Evolutionary conservation across 352 stramenopile species (phyloP).

Genomic region (Phytophthora quininea): DNA sequence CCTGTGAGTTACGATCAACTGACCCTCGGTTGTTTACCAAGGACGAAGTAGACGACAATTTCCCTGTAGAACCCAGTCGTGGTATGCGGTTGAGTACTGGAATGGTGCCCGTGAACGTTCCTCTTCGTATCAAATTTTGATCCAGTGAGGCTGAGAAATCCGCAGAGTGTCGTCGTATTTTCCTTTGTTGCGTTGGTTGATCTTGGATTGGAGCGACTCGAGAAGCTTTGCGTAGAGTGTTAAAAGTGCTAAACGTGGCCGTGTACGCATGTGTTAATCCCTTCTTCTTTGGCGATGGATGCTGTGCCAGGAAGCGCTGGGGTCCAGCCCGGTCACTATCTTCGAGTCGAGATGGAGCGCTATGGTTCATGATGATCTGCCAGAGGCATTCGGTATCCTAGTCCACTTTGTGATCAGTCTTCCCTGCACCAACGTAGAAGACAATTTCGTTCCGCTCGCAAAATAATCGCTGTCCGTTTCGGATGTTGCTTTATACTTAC

Average conservation of each 20-base stretch:
- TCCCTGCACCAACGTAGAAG: background rate
- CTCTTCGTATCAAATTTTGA: conserved; percentile 8
- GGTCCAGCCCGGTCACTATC: conserved; percentile 10
- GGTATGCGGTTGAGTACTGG: conserved; percentile 18
- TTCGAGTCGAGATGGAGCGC: conserved; percentile 6
- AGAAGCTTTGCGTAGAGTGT: conserved; percentile 8
- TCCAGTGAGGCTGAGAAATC: background rate
- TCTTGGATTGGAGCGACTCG: conserved; percentile 16
- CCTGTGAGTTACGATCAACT: conserved; percentile 11
- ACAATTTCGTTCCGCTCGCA: no score
- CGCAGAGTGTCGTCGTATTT: conserved; percentile 4
- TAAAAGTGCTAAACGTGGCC: conserved; percentile 4
- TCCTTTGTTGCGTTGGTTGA: background rate
- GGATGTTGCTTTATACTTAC: no score
- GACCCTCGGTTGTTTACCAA: conserved; percentile 26
- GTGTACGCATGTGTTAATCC: conserved; percentile 1
- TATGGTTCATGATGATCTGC: conserved; percentile 21
- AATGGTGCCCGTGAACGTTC: conserved; percentile 24
- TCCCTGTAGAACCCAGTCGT: conserved; percentile 18
- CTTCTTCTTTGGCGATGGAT: background rate
- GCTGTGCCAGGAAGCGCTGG: conserved; percentile 8
- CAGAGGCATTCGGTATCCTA: no score
- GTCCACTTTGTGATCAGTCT: background rate
- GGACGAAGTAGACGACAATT: conserved; percentile 24
- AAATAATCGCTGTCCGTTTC: no score